phyloP scores from a whole-genome alignment of 176 grass and related monocot species.

The Canna indica region DNA sequence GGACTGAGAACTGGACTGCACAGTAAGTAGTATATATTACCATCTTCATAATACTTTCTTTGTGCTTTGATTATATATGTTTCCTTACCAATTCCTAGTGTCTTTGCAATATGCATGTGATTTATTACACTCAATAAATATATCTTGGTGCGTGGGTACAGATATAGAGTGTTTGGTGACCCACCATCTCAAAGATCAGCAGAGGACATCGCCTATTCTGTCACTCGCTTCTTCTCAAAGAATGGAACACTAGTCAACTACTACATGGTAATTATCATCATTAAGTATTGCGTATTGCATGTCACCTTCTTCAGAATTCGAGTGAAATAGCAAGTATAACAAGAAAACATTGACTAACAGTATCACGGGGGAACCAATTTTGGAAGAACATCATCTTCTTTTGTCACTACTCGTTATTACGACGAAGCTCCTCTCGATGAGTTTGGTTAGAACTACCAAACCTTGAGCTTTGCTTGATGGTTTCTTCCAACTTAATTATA shows the following conservation, averaged over 20 bases:
- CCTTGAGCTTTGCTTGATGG: neutral
- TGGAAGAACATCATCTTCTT: conserved; percentile 56
- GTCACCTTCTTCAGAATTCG: neutral
- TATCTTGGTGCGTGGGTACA: conserved; percentile 45
- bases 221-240: conserved; percentile 76
- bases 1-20: conserved; percentile 98
- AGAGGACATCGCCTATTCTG: conserved; percentile 69
- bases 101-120: too few species aligned
- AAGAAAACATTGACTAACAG: conserved; percentile 24
- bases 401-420: conserved; percentile 76
- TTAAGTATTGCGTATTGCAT: neutral
- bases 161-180: conserved; percentile 88
- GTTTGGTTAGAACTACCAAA: conserved; percentile 39
- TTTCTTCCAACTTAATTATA: neutral
- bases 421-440: conserved; percentile 92
- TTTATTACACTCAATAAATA: neutral
- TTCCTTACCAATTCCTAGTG: too few species aligned
- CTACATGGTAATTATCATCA: conserved; percentile 56
- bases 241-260: conserved; percentile 79
- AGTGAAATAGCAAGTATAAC: neutral
- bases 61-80: too few species aligned
- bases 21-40: too few species aligned
- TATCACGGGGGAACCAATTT: conserved; percentile 96
- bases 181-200: conserved; percentile 83
- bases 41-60: too few species aligned